Base-by-base conservation (phyloP, 164 flowering plant species). In the Tinospora cordifolia region DNA sequence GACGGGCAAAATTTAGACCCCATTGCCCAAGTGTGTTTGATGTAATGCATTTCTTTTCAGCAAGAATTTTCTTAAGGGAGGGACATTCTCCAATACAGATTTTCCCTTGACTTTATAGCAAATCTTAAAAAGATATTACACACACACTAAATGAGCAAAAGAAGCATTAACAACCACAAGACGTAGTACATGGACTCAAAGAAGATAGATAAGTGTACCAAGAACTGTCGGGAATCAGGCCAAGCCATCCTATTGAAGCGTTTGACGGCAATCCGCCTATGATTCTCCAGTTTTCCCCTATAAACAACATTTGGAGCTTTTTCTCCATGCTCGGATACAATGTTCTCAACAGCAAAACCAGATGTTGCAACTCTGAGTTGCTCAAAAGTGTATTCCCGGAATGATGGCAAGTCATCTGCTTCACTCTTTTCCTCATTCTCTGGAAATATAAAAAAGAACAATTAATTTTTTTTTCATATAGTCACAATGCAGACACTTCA, bases 301-400 rank as follows among this genome's bases (percentile, higher is more conserved):
- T 89, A 93, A 71, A 93, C 98, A 68, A 93, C 88, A 82, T 93
- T 93, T 0, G 98, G 98, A 36, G 97, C 98, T 76, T 93, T 91
- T 62, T 91, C 98, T 15, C 98, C 98, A 75, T 91, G 97, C 74
- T 93, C 98, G 36, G 98, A 93, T 68, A 93, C 96, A 49, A 93
- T 93, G 67, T 89, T 91, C 74, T 89, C 98, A n/a, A 76, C 85
- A 47, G 97, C 83, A 83, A 91, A 93, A 54, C 96, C 96, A 41
- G 92, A 88, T 49, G 98, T 90, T 19, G 98, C 93, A 66, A 65
- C 70, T 79, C 84, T 88, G n/a, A 93, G 93, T 63, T 87, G 87
- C 40, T 88, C 93, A n/a, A 89, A 62, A 0, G 92, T 74, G 78
- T 63, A 93, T 66, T 89, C 97, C 17, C 77, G 81, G 72, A 93